Conservation (phyloP, 169 alveolate species). For the Eimeria praecox region DNA sequence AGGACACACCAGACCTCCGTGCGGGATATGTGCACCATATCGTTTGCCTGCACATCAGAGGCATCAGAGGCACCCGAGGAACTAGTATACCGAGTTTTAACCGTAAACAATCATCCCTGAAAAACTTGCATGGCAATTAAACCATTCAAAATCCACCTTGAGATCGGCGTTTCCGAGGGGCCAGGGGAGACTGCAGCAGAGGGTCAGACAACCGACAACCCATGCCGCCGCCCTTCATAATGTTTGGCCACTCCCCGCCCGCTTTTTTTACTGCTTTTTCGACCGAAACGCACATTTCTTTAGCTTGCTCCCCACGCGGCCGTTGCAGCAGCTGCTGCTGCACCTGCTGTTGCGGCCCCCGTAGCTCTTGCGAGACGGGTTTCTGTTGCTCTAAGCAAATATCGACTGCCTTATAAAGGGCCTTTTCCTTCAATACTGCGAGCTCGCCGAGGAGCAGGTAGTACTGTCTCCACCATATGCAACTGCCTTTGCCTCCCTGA, state of each 20-base stretch:
- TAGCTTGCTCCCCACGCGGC: background rate
- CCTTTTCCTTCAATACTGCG: conserved; percentile 56
- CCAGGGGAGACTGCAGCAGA: conserved; percentile 47
- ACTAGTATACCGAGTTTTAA: background rate
- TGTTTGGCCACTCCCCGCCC: background rate
- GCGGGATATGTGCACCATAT: background rate
- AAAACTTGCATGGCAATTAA: background rate
- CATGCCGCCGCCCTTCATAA: background rate
- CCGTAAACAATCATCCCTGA: background rate
- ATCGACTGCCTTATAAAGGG: conserved; percentile 43
- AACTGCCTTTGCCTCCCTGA: conserved; percentile 39
- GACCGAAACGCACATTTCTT: background rate
- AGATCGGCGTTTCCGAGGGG: conserved; percentile 69
- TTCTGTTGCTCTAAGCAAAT: conserved; percentile 52
- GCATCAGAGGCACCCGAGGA: background rate
- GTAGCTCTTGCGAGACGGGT: conserved; percentile 17
- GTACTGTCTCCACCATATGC: conserved; percentile 56
- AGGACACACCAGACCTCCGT: background rate
- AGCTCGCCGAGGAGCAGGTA: conserved; percentile 47
- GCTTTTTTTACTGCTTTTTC: background rate
- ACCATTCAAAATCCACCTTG: conserved; percentile 16
- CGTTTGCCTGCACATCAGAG: background rate
- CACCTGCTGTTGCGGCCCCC: background rate
- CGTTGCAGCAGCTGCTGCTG: conserved; percentile 39
- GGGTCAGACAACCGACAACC: conserved; percentile 25